These are phyloP conservation scores for Coccomyxa subellipsoidea DNA, from an alignment of 163 green algal species.

Conservation along the genomic window DNA sequence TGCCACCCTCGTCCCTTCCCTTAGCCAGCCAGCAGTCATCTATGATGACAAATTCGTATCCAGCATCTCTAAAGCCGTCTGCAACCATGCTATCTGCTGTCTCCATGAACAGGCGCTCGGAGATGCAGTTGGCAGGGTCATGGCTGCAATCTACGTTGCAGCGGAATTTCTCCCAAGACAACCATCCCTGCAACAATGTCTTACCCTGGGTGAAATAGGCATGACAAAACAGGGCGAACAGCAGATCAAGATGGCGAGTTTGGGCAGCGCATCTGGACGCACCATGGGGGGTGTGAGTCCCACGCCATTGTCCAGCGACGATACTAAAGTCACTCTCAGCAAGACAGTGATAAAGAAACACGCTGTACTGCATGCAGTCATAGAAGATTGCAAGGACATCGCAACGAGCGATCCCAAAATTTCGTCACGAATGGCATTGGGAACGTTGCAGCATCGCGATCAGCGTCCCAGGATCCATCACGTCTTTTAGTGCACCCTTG, in stretches of 20 bases:
- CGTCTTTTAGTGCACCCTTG: too few species aligned
- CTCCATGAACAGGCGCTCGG: constrained; percentile 9
- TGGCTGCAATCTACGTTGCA: constrained; percentile 6
- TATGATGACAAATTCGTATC: constrained; percentile 10
- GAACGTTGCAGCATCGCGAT: too few species aligned
- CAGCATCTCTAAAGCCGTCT: not conserved
- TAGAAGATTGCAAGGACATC: too few species aligned
- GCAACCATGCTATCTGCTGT: constrained; percentile 5
- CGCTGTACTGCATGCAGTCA: not conserved
- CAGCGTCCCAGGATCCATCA: too few species aligned
- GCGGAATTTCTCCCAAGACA: constrained; percentile 19
- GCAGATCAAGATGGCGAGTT: not conserved
- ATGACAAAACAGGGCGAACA: not conserved
- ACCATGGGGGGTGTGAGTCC: constrained; percentile 9
- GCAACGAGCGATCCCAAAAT: too few species aligned
- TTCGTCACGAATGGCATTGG: too few species aligned
- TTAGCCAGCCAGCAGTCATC: constrained; percentile 17
- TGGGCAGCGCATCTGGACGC: not conserved
- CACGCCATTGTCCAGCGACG: constrained; percentile 8
- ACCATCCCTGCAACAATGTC: not conserved
- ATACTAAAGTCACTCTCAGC: not conserved
- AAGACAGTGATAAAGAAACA: not conserved
- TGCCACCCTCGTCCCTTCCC: not conserved
- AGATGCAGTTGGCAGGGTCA: constrained; percentile 7
- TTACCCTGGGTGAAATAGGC: too few species aligned